Evolutionary conservation across 1,284 basidiomycete genomes (phyloP).

Genomic region (Microbotryum violaceum): DNA sequence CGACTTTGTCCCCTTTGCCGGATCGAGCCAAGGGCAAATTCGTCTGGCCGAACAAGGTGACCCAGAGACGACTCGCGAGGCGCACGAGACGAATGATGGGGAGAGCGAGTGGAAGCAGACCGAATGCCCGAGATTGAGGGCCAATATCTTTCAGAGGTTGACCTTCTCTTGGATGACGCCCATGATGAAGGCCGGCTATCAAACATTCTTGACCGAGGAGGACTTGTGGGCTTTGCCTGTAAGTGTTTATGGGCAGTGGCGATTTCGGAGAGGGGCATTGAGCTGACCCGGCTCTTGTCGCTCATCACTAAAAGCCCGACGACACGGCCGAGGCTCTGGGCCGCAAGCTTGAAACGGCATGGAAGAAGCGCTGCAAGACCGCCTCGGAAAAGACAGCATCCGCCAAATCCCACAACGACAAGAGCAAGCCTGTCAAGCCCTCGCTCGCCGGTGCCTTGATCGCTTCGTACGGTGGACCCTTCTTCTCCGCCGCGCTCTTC

Average conservation of each 20-base stretch:
- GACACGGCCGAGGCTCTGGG: slow-evolving; percentile 71
- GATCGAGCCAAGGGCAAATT: slow-evolving; percentile 5
- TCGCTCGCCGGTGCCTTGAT: slow-evolving; percentile 66
- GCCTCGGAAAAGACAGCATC: slow-evolving; percentile 6
- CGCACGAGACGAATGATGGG: slow-evolving; percentile 5
- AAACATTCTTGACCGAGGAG: slow-evolving; percentile 40
- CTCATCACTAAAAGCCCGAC: slow-evolving; percentile 42
- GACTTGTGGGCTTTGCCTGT: slow-evolving; percentile 43
- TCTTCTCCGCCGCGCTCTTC: slow-evolving; percentile 53
- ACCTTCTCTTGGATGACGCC: slow-evolving; percentile 72
- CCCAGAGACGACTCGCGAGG: slow-evolving; percentile 8
- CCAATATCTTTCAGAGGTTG: slow-evolving; percentile 64
- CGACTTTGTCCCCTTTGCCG: slow-evolving; percentile 32
- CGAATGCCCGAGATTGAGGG: slow-evolving; percentile 67
- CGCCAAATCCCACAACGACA: slow-evolving; percentile 9
- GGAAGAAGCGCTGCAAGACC: slow-evolving; percentile 38
- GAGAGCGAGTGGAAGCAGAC: slow-evolving; percentile 43
- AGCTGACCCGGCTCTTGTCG: neutral
- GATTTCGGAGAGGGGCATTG: too few relatives aligned
- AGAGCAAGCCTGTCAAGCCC: slow-evolving; percentile 42
- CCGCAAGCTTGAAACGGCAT: slow-evolving; percentile 50
- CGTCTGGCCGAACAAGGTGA: slow-evolving; percentile 23
- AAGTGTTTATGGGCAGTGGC: slow-evolving; percentile 46
- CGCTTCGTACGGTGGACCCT: slow-evolving; percentile 70
- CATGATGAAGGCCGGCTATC: slow-evolving; percentile 44